These are phyloP conservation scores for Trichoderma guizhouense DNA, from an alignment of 2,329 filamentous ascomycete genomes.

Conservation along the genomic window DNA sequence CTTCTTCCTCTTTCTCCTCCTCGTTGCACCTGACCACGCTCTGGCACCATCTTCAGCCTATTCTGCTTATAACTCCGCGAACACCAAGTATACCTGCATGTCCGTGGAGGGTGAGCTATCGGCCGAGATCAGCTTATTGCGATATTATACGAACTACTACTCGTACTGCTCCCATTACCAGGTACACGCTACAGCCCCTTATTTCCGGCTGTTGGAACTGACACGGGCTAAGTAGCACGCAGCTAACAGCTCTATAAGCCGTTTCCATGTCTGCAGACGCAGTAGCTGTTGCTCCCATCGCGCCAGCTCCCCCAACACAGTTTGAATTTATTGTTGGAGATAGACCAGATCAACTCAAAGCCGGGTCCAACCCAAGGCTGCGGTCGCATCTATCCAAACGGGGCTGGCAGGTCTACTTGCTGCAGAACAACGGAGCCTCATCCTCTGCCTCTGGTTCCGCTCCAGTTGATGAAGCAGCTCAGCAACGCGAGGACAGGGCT, in stretches of 20 bases:
- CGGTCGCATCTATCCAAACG: conserved; percentile 24
- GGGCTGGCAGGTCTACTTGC: conserved; percentile 22
- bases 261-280: not conserved
- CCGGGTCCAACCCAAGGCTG: conserved; percentile 19
- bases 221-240: not conserved
- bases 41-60: not conserved
- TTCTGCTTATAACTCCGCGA: not conserved
- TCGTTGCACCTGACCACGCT: not conserved
- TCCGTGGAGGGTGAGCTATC: not conserved
- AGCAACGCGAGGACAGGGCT: not conserved
- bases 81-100: not conserved
- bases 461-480: not conserved
- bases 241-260: not conserved
- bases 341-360: conserved; percentile 26
- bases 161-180: not conserved
- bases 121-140: not conserved
- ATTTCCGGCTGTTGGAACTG: not conserved
- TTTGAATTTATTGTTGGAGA: conserved; percentile 27
- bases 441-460: not conserved
- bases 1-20: not conserved
- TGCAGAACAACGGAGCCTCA: not conserved
- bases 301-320: not conserved
- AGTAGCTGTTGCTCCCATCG: not conserved
- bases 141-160: not conserved
- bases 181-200: not conserved